A percentile compares a stretch with the other conserved stretches of the same genome.
phyloP scores from a whole-genome alignment of 2,329 filamentous ascomycete genomes.

The Venturia effusa region DNA sequence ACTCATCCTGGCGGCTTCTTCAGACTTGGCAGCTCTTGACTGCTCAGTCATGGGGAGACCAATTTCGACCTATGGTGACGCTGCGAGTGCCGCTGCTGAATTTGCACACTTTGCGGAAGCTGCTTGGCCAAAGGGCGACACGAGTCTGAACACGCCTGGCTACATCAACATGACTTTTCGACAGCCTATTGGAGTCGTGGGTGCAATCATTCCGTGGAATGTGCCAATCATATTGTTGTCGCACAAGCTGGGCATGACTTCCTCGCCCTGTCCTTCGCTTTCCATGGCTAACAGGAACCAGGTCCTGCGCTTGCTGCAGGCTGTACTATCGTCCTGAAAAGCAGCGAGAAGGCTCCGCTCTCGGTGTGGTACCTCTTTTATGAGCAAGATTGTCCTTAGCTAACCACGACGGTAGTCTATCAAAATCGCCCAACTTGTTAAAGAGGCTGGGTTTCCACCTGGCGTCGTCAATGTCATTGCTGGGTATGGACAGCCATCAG shows the following conservation, averaged over 20 bases:
- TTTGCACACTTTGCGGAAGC: slow-evolving; percentile 35
- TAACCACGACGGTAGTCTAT: neutral
- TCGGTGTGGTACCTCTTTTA: slow-evolving; percentile 37
- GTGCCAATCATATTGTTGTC: slow-evolving; percentile 36
- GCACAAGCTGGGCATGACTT: slow-evolving; percentile 33
- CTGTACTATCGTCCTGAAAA: slow-evolving; percentile 51
- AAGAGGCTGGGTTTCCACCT: slow-evolving; percentile 32
- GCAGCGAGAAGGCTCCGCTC: slow-evolving; percentile 51
- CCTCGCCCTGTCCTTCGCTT: slow-evolving; percentile 28
- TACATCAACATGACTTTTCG: slow-evolving; percentile 35
- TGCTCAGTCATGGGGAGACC: slow-evolving; percentile 9
- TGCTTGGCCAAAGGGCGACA: slow-evolving; percentile 34
- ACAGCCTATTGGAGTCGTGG: slow-evolving; percentile 43
- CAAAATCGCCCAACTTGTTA: slow-evolving; percentile 24
- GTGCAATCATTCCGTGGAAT: slow-evolving; percentile 51
- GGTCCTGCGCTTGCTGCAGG: slow-evolving; percentile 50
- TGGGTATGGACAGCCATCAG: slow-evolving; percentile 22
- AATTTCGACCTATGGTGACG: slow-evolving; percentile 8
- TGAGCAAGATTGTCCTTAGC: too few species aligned
- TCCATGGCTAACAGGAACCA: neutral
- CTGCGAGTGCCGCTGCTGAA: slow-evolving; percentile 20
- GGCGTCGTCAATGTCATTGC: slow-evolving; percentile 32
- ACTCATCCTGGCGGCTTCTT: slow-evolving; percentile 27
- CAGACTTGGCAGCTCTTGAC: slow-evolving; percentile 11
- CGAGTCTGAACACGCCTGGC: slow-evolving; percentile 39